Evolutionary conservation across 2,329 filamentous ascomycete species (phyloP).

Genomic region (Zymoseptoria passerinii): DNA sequence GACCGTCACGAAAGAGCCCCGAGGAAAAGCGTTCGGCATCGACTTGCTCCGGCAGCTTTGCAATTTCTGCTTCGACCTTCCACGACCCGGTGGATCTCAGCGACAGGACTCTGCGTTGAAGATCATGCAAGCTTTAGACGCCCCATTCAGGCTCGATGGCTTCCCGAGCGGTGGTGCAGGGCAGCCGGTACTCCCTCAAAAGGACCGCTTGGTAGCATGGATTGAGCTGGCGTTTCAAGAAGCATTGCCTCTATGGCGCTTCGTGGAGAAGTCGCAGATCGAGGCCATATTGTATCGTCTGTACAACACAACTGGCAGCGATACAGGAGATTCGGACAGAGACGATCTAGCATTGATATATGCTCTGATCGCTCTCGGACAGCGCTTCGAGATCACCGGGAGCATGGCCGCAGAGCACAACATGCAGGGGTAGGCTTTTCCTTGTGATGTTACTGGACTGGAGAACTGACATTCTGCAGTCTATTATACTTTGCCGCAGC

Average conservation of each 20-base stretch:
- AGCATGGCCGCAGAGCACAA: constrained; percentile 1
- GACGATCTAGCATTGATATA: constrained; percentile 16
- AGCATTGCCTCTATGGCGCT: constrained; percentile 13
- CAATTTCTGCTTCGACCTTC: constrained; percentile 8
- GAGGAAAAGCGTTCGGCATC: constrained; percentile 12
- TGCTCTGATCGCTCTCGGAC: constrained; percentile 11
- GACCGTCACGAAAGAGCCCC: constrained; percentile 14
- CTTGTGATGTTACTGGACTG: background rate
- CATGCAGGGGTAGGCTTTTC: constrained; percentile 2
- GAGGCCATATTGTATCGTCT: constrained; percentile 11
- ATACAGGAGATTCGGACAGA: constrained; percentile 10
- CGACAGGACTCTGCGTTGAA: constrained; percentile 9
- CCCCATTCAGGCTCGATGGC: constrained; percentile 4
- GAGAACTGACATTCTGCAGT: background rate
- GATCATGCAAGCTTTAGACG: constrained; percentile 12
- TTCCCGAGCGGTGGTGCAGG: background rate
- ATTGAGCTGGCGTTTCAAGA: constrained; percentile 11
- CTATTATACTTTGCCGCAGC: constrained; percentile 12
- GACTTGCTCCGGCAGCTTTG: constrained; percentile 15
- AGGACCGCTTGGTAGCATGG: constrained; percentile 3
- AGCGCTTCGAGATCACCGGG: constrained; percentile 10
- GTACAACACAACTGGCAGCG: constrained; percentile 6
- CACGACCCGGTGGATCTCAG: background rate
- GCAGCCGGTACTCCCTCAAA: constrained; percentile 8
- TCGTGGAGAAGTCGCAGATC: constrained; percentile 9